A percentile compares a stretch with the other conserved stretches of the same genome.
phyloP scores from a whole-genome alignment of 2,329 filamentous ascomycete genomes.

The Parastagonospora avenae region DNA sequence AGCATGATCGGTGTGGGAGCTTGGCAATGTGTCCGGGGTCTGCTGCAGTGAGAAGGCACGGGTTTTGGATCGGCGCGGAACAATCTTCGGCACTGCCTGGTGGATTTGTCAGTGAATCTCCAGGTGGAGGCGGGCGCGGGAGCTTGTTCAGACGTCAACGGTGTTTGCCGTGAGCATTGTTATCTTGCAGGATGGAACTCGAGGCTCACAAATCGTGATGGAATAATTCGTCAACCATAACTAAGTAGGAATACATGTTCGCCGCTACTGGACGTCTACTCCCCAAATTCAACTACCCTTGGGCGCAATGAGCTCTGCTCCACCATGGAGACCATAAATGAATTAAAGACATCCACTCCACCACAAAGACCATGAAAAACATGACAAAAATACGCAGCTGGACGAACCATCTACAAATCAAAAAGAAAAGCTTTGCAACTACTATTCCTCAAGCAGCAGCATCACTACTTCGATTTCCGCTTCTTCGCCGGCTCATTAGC shows the following conservation, averaged over 20 bases:
- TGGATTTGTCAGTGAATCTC: background rate
- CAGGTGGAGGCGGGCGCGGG: slow-evolving; percentile 2
- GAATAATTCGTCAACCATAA: too few relatives aligned
- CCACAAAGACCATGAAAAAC: background rate
- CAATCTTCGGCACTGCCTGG: background rate
- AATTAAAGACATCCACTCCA: too few relatives aligned
- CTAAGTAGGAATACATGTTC: too few relatives aligned
- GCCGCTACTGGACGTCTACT: too few relatives aligned
- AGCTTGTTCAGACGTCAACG: slow-evolving; percentile 4
- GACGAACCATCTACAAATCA: background rate
- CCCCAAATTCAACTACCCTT: too few relatives aligned
- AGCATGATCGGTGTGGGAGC: slow-evolving; percentile 17
- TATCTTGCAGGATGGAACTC: too few relatives aligned
- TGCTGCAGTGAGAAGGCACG: background rate
- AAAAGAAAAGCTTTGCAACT: too few relatives aligned
- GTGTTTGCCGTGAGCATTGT: too few relatives aligned
- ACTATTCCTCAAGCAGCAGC: too few relatives aligned
- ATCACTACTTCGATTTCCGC: slow-evolving; percentile 16
- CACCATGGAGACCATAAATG: too few relatives aligned
- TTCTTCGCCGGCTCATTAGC: slow-evolving; percentile 22
- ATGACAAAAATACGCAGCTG: background rate
- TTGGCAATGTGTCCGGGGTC: slow-evolving; percentile 3
- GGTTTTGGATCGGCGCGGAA: background rate
- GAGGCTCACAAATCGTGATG: too few relatives aligned
- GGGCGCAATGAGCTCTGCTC: too few relatives aligned